phyloP scores from a whole-genome alignment of 2,329 filamentous ascomycete species.

The Xylariaceae sp. region DNA sequence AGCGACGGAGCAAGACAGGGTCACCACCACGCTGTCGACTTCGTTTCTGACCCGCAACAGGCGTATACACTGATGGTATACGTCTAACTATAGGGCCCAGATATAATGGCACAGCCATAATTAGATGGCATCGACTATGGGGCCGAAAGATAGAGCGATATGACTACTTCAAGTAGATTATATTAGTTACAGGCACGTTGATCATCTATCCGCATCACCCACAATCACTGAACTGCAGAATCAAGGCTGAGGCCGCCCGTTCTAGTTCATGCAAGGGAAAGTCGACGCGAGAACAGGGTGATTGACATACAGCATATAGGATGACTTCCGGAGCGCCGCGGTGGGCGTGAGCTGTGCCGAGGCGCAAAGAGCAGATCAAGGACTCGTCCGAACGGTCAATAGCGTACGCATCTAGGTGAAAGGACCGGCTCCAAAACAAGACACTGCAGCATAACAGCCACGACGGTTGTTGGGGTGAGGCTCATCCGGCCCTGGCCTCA shows the following conservation, averaged over 20 bases:
- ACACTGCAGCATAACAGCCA: neutral
- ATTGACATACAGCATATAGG: neutral
- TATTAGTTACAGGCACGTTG: neutral
- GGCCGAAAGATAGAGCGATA: constrained; percentile 10
- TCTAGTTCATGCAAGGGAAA: constrained; percentile 10
- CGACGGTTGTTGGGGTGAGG: neutral
- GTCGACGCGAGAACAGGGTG: constrained; percentile 13
- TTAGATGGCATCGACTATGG: constrained; percentile 7
- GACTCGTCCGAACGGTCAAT: neutral
- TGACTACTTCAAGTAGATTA: neutral
- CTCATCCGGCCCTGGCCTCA: neutral
- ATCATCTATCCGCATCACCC: neutral
- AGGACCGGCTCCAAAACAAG: neutral
- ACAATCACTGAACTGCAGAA: neutral
- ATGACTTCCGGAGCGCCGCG: constrained; percentile 14
- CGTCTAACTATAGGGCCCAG: constrained; percentile 6
- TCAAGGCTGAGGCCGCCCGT: constrained; percentile 10
- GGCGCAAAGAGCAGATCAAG: neutral
- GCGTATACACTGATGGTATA: neutral
- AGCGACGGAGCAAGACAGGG: constrained; percentile 3
- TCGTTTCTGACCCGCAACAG: constrained; percentile 4
- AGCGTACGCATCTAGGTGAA: neutral
- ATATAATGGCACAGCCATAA: neutral
- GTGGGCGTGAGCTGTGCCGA: neutral
- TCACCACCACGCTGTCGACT: neutral